Base-by-base conservation (phyloP, 164 flowering plant genomes). In the Nelumbo lutea region DNA sequence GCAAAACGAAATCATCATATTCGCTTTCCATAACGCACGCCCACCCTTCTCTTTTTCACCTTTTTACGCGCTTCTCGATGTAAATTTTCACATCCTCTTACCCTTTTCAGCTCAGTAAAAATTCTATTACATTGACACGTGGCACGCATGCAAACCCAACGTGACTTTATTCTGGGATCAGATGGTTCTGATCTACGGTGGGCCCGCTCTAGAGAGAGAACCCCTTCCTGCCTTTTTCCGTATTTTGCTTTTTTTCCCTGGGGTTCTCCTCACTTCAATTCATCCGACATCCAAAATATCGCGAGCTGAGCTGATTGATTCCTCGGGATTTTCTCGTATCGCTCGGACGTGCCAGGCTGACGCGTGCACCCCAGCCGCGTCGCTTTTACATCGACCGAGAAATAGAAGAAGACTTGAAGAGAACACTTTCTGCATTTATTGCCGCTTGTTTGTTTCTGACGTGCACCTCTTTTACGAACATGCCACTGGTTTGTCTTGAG, bases 21-120 rank as follows among this genome's bases (percentile, higher is more conserved):
- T 74, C 75, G 77, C 84, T 79, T 79, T 80, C 75, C 62, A 69
- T 69, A 75, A 79, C 85, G 85, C 90, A 86, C 83, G 90, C 90
- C 70, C 76, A 69, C 77, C 1, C 81, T 82, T 69, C 65, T 76
- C 83, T 79, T 82, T 83, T 82, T 79, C 83, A 84, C 84, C 81
- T 83, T 79, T 81, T 66, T 75, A 76, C 73, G 27, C 27, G 27
- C 27, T 27, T 27, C 27, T 27, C 27, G 27, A 27, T 27, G 27
- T 27, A 75, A 62, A 43, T 59, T 53, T 39, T 61, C 68, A 55
- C 42, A 55, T 48, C 62, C 65, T 60, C 74, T 46, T 61, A 52
- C 60, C 62, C 64, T 63, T 68, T 71, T 42, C 52, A n/a, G 7
- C 67, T 52, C 47, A 7, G 48, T 27, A 27, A 27, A 27, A 27